Base-by-base conservation (phyloP, 768 basidiomycete genomes). In the Cystoderma amianthinum region DNA sequence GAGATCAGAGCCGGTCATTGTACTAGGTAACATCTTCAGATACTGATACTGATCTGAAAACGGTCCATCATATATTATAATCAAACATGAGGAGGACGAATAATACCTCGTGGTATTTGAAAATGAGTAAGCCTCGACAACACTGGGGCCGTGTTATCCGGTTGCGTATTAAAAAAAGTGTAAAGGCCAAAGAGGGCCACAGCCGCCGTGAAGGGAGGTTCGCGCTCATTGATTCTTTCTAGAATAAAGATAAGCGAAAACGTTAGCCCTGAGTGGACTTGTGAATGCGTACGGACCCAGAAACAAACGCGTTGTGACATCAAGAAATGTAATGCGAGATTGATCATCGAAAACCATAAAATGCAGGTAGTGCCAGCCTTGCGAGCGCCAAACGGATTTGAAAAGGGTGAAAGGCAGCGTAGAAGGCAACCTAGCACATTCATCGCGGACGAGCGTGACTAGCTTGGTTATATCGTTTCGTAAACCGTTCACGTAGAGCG, bases 351-450 rank as follows among this genome's bases (percentile, higher is more conserved):
- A 76, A 3, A 82, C 77, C 55, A 74, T 80, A 63, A 91, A 73
- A 53, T 89, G 85, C 33, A 87, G 58, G 75, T 78, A 86, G 22
- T 67, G 62, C 88, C 88, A 92, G 16, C 84, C 82, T 45, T 74
- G 69, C 4, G 63, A 61, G 9, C 54, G 57, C 88, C 89, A 92
- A 15, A 86, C 51, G 1, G 54, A 49, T 59, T 85, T 89, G 75
- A 90, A 92, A 15, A 80, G 63, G 2, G 64, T 49, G 56, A 90
- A 91, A 0, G 88, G 85, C 38, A 59, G 59, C 44, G 40, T 47
- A 42, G 45, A 56, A 45, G 41, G 50, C 5, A 56, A 53, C 25
- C 54, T 50, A 1, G 60, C 45, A 49, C 76, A 80, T 24, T 63
- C 62, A n/a, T 75, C 69, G 20, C 71, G 59, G 48, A 76, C 90